Conservation (phyloP, 768 basidiomycete species). For the Ramaria sp. region DNA sequence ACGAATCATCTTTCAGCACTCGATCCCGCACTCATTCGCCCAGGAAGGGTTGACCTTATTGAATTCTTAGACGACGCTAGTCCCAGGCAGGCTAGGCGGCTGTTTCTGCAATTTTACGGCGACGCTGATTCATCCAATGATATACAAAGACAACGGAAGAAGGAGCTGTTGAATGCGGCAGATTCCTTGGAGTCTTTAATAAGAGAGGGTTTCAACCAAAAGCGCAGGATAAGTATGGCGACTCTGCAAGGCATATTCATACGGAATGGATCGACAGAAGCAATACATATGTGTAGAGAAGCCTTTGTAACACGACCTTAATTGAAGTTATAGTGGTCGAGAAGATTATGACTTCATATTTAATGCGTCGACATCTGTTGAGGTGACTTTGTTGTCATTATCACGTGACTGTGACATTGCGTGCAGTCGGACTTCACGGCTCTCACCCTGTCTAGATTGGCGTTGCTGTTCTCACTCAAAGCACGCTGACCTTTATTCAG, state of each 20-base stretch:
- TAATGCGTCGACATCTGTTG: no score
- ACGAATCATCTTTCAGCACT: conserved; percentile 90
- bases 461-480: no score
- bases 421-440: background rate
- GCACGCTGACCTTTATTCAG: no score
- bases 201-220: conserved; percentile 35
- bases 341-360: no score
- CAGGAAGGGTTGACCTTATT: conserved; percentile 86
- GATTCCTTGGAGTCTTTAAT: conserved; percentile 44
- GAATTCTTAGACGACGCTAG: conserved; percentile 81
- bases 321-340: no score
- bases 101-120: conserved; percentile 82
- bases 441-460: no score
- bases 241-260: conserved; percentile 94
- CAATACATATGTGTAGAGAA: conserved; percentile 38
- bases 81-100: conserved; percentile 60
- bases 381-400: no score
- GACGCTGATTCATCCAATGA: conserved; percentile 22
- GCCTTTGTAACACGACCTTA: background rate
- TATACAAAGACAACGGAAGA: conserved; percentile 13
- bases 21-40: conserved; percentile 91
- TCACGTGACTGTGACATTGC: background rate
- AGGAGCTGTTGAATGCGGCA: conserved; percentile 18
- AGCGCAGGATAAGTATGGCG: conserved; percentile 83
- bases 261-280: conserved; percentile 47